Conservation (phyloP, 768 basidiomycete species). For the Trametes cinnabarina region DNA sequence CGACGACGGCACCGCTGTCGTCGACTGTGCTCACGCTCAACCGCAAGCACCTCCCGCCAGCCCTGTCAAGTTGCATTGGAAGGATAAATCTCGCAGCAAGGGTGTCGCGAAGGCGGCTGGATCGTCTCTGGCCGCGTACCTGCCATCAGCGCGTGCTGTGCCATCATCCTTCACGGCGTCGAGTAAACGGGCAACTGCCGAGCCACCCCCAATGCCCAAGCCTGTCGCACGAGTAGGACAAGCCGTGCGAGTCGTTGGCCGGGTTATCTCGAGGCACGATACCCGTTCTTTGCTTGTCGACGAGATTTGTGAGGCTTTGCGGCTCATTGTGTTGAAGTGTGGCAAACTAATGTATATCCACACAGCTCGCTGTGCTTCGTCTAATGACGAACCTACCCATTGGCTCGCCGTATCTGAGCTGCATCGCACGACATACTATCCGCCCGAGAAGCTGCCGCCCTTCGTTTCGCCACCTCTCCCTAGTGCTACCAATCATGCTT, state of each 20-base stretch:
- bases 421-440: constrained; percentile 52
- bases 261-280: constrained; percentile 13
- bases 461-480: constrained; percentile 43
- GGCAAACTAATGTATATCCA: neutral
- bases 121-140: constrained; percentile 8
- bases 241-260: constrained; percentile 14
- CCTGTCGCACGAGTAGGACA: constrained; percentile 16
- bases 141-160: neutral
- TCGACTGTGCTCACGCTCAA: constrained; percentile 53
- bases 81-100: neutral
- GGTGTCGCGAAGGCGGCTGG: neutral
- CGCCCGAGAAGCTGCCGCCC: constrained; percentile 33
- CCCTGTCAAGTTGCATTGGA: neutral
- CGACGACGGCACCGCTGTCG: constrained; percentile 73
- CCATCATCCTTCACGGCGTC: neutral
- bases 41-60: constrained; percentile 32
- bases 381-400: constrained; percentile 61
- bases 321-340: no score
- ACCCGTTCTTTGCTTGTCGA: constrained; percentile 16
- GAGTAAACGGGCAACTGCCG: neutral
- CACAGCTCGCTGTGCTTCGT: constrained; percentile 45
- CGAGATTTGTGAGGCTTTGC: constrained; percentile 19
- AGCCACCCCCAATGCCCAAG: constrained; percentile 3
- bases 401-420: constrained; percentile 50
- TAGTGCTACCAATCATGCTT: constrained; percentile 1